phyloP scores from a whole-genome alignment of 352 stramenopile genomes.

The Plasmopara halstedii region DNA sequence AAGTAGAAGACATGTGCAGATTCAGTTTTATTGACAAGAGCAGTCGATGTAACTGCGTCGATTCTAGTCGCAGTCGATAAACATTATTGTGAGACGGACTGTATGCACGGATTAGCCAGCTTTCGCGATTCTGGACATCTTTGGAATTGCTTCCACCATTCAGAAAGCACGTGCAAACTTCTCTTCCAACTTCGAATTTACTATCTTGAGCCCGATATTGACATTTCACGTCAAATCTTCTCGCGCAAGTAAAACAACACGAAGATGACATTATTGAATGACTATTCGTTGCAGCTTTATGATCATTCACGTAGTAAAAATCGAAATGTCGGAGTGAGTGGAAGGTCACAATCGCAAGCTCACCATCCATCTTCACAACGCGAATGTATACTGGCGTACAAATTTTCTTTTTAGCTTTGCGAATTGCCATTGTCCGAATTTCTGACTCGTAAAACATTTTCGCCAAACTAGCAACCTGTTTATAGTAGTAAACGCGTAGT shows the following conservation, averaged over 20 bases:
- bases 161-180: conserved; percentile 42
- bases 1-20: neutral
- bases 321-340: conserved; percentile 31
- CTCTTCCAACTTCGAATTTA: conserved; percentile 24
- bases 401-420: conserved; percentile 24
- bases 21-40: conserved; percentile 7
- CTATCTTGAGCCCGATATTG: conserved; percentile 16
- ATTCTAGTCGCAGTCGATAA: conserved; percentile 45
- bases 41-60: conserved; percentile 36
- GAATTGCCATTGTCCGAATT: conserved; percentile 18
- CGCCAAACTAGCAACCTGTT: conserved; percentile 19
- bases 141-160: conserved; percentile 17
- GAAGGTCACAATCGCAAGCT: conserved; percentile 51
- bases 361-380: conserved; percentile 44
- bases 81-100: conserved; percentile 41
- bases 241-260: conserved; percentile 48
- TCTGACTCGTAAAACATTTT: conserved; percentile 29
- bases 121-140: conserved; percentile 7
- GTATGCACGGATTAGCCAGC: conserved; percentile 64
- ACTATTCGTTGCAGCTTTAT: neutral
- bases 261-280: conserved; percentile 1
- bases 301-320: neutral
- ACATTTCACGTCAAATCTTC: conserved; percentile 32
- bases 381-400: conserved; percentile 32
- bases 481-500: conserved; percentile 25